These are phyloP conservation scores for Lobosporangium transversale DNA, from an alignment of 192 early-diverging fungal genomes.

Conservation along the genomic window DNA sequence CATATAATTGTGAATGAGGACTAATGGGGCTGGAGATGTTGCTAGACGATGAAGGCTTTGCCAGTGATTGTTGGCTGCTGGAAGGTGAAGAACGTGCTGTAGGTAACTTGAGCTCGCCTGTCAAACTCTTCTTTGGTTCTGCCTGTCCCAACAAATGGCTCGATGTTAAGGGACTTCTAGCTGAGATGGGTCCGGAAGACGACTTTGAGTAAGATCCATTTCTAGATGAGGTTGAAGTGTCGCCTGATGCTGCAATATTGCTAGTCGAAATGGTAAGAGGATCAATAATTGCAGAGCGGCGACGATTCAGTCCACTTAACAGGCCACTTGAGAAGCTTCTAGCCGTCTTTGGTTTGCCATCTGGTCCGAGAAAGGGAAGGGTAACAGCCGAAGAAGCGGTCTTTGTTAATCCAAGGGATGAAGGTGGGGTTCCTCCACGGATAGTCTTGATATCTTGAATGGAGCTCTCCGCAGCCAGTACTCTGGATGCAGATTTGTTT, in stretches of 20 bases:
- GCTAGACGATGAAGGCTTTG: neutral
- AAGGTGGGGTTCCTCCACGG: constrained; percentile 28
- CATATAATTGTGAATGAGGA: constrained; percentile 13
- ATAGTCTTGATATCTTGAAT: constrained; percentile 23
- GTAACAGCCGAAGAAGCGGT: neutral
- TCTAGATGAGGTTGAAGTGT: constrained; percentile 16
- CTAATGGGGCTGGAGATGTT: constrained; percentile 19
- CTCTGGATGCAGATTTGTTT: constrained; percentile 8
- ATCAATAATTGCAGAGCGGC: constrained; percentile 36
- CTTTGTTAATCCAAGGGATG: constrained; percentile 7
- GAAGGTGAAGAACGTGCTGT: constrained; percentile 32
- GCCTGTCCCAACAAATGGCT: constrained; percentile 26
- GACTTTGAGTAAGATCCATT: constrained; percentile 17
- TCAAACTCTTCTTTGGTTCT: constrained; percentile 25
- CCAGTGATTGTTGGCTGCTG: neutral
- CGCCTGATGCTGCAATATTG: neutral
- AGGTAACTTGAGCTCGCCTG: constrained; percentile 30
- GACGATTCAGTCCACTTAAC: constrained; percentile 35
- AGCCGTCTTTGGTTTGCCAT: constrained; percentile 28
- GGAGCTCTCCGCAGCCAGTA: constrained; percentile 9
- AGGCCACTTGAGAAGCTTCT: constrained; percentile 46
- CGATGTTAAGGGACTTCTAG: constrained; percentile 10
- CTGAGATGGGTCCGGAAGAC: constrained; percentile 19
- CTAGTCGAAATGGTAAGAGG: constrained; percentile 30
- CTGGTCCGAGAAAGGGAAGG: no score